phyloP scores from a whole-genome alignment of 768 basidiomycete species.

The Auricularia sp. region DNA sequence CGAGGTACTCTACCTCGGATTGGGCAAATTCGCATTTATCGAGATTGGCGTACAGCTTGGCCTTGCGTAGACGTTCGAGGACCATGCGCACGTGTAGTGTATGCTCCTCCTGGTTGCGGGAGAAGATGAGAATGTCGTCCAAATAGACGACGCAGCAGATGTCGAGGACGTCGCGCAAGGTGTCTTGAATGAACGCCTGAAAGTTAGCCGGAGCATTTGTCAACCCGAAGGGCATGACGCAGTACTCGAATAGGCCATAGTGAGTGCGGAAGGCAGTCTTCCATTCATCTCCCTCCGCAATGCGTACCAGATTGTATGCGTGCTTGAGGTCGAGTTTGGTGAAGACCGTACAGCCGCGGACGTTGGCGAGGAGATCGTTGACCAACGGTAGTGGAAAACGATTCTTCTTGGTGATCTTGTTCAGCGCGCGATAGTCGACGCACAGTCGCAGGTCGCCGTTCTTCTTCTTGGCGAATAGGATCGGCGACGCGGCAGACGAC shows the following conservation, averaged over 20 bases:
- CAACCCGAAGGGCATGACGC: conserved; percentile 30
- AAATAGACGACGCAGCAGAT: conserved; percentile 32
- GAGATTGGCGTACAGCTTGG: conserved; percentile 22
- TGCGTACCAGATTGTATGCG: conserved; percentile 15
- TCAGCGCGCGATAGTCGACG: conserved; percentile 23
- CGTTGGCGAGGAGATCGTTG: conserved; percentile 27
- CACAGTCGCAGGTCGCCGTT: conserved; percentile 23
- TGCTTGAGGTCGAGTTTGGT: conserved; percentile 13
- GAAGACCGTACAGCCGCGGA: conserved; percentile 16
- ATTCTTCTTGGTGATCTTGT: conserved; percentile 26
- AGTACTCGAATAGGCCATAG: conserved; percentile 31
- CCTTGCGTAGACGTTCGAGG: conserved; percentile 21
- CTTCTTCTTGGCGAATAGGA: conserved; percentile 25
- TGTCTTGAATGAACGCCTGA: conserved; percentile 28
- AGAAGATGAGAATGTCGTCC: conserved; percentile 37
- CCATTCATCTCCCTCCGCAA: conserved; percentile 14
- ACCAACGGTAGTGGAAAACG: conserved; percentile 25
- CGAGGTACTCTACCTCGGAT: conserved; percentile 4
- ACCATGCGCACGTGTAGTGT: conserved; percentile 22
- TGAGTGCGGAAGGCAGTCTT: conserved; percentile 17
- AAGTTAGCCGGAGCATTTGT: conserved; percentile 33
- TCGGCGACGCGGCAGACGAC: conserved; percentile 16
- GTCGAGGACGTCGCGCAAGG: conserved; percentile 23
- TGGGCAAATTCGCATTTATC: conserved; percentile 30
- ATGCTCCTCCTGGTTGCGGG: conserved; percentile 25